phyloP scores from a whole-genome alignment of 225 moss, liverwort and hornwort species.

The Sphagnum tenellum region DNA sequence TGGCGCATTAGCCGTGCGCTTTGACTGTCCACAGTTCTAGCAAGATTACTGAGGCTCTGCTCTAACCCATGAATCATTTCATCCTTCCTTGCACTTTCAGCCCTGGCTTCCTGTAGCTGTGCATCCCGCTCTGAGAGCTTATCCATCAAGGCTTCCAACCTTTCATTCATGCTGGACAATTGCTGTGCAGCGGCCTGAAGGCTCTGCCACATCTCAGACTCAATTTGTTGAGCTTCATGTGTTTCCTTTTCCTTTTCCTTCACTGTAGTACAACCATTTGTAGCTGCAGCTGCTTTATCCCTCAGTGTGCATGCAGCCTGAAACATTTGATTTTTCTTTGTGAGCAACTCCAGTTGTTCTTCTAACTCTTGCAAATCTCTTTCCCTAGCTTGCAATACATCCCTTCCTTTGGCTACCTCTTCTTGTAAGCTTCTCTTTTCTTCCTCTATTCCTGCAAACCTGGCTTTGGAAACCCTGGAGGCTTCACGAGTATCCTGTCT shows the following conservation, averaged over 20 bases:
- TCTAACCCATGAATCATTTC: constrained; percentile 66
- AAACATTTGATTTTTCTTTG: constrained; percentile 56
- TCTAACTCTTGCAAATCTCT: constrained; percentile 58
- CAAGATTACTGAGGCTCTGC: constrained; percentile 63
- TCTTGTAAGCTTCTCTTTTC: constrained; percentile 53
- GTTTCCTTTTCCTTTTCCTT: constrained; percentile 55
- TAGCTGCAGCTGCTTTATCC: constrained; percentile 44
- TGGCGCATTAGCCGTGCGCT: constrained; percentile 80
- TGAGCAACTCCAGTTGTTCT: constrained; percentile 48
- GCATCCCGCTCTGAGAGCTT: constrained; percentile 74
- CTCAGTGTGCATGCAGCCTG: constrained; percentile 66
- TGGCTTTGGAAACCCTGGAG: constrained; percentile 39
- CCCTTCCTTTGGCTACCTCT: constrained; percentile 40
- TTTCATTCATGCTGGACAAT: constrained; percentile 78
- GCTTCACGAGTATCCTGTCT: constrained; percentile 56
- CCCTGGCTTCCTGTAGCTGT: constrained; percentile 52
- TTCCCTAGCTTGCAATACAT: constrained; percentile 60
- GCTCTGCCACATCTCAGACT: constrained; percentile 75
- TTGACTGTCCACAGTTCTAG: constrained; percentile 80
- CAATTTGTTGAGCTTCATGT: constrained; percentile 41
- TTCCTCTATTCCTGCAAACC: constrained; percentile 52
- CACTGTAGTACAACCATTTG: constrained; percentile 25
- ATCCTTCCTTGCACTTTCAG: constrained; percentile 57
- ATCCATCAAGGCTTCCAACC: constrained; percentile 76
- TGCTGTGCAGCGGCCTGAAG: constrained; percentile 87